Base-by-base conservation (phyloP, 768 basidiomycete genomes). In the Rhodocollybia butyracea region DNA sequence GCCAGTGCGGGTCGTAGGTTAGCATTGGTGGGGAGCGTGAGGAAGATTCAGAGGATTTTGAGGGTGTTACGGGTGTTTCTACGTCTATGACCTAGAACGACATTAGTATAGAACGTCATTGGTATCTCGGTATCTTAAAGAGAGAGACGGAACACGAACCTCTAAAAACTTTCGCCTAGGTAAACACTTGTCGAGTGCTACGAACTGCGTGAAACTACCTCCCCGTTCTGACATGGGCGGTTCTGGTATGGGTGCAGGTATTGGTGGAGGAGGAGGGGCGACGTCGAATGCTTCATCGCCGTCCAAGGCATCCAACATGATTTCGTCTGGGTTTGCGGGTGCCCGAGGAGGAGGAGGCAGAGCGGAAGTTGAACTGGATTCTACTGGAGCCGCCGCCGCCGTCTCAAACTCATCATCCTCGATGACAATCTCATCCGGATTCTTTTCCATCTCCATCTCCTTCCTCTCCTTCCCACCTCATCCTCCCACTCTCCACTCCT, bases 141-240 rank as follows among this genome's bases (percentile, higher is more conserved):
- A 26, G 15, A 38, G 40, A 32, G 17, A 34, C 22, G 41, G 43
- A 34, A 56, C 13, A 57, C 68, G 38, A 58, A 90, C 92, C 79
- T 96, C 92, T 17, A 97, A 76, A 66, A 91, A 96, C 43, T 86
- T 79, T 51, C 89, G 81, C 6, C 73, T 76, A 0, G 83, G 84
- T 3, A 92, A 77, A 59, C 94, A 96, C 68, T 98, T 98, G 70
- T 95, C 93, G 3, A 98, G 74, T 4, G 94, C 94, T 15, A 98
- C 70, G 70, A 98, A 98, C 39, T 75, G 81, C 0, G 95, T 98
- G 22, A 22, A 39, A 31, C 48, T 36, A 15, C 34, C 48, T 13
- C 19, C 27, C 3, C 5, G 2, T 7, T 11, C 1, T 15, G 4
- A 10, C 5, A 17, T 19, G 21, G 12, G 31, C n/a, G 30, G 31